Percentiles rank a stretch among this genome's conserved stretches.
Conservation (phyloP, 164 flowering plant species). For the Magnolia changhungtana region DNA sequence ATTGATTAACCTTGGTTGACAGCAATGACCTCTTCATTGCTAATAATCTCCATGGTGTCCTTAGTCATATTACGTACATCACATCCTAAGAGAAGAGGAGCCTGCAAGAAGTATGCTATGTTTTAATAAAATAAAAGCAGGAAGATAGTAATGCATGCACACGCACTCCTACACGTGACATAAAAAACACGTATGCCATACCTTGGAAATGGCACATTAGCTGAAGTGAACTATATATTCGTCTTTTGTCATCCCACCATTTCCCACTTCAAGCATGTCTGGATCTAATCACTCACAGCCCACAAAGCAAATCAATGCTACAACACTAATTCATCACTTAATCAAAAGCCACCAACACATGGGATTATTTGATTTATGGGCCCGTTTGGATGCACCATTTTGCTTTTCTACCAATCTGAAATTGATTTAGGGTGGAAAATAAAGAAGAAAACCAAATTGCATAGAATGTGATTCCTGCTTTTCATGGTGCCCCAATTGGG, state of each 20-base stretch:
- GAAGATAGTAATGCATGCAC: not conserved
- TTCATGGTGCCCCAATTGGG: no score
- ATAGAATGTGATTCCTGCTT: no score
- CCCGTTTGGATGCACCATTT: no score
- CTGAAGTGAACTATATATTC: constrained; percentile 84
- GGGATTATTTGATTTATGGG: no score
- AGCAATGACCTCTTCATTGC: constrained; percentile 73
- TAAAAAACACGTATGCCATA: constrained; percentile 9
- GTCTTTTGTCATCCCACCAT: constrained; percentile 85
- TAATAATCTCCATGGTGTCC: constrained; percentile 64
- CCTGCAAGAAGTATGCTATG: constrained; percentile 32
- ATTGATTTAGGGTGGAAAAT: no score
- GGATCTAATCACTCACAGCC: constrained; percentile 53
- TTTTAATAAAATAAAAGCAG: not conserved
- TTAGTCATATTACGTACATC: constrained; percentile 60
- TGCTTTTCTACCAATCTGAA: no score
- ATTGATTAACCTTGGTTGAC: constrained; percentile 64
- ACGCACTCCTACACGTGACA: not conserved
- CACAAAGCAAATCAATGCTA: not conserved
- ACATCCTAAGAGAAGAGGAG: constrained; percentile 90
- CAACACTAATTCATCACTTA: no score
- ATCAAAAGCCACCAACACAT: no score
- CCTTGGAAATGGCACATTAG: constrained; percentile 88
- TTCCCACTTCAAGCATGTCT: constrained; percentile 95
- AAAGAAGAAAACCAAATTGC: no score